phyloP scores from a whole-genome alignment of 345 rosid genomes.

The Salix purpurea region DNA sequence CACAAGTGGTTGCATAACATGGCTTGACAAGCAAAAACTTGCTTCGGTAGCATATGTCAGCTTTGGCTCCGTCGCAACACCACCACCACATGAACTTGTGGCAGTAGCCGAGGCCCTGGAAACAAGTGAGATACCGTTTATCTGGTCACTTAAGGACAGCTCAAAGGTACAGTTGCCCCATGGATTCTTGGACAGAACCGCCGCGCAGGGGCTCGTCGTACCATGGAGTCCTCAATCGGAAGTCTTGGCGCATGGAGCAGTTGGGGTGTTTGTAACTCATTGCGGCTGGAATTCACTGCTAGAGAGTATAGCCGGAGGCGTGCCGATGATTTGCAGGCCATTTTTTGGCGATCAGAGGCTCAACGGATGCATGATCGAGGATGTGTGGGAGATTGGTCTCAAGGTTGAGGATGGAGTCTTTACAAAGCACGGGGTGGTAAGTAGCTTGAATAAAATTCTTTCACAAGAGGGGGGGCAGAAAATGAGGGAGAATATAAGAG shows the following conservation, averaged over 20 bases:
- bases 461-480: constrained; percentile 14
- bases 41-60: constrained; percentile 39
- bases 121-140: constrained; percentile 20
- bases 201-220: constrained; percentile 25
- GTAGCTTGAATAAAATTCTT: constrained; percentile 8
- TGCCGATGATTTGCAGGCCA: constrained; percentile 39
- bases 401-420: constrained; percentile 15
- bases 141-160: constrained; percentile 39
- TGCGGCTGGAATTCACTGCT: constrained; percentile 39
- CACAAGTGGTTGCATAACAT: constrained; percentile 22
- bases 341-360: constrained; percentile 40
- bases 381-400: constrained; percentile 28
- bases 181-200: constrained; percentile 34
- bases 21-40: constrained; percentile 31
- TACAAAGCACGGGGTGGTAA: constrained; percentile 13
- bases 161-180: constrained; percentile 25
- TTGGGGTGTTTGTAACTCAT: constrained; percentile 35
- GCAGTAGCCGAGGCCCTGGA: constrained; percentile 39
- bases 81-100: constrained; percentile 29
- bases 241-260: constrained; percentile 19
- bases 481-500: constrained; percentile 18
- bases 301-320: constrained; percentile 36
- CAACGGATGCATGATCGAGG: constrained; percentile 31
- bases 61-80: constrained; percentile 35
- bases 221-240: constrained; percentile 39